These are phyloP conservation scores for Candida labiduridarum DNA, from an alignment of 1,139 yeast genomes.

Conservation along the genomic window DNA sequence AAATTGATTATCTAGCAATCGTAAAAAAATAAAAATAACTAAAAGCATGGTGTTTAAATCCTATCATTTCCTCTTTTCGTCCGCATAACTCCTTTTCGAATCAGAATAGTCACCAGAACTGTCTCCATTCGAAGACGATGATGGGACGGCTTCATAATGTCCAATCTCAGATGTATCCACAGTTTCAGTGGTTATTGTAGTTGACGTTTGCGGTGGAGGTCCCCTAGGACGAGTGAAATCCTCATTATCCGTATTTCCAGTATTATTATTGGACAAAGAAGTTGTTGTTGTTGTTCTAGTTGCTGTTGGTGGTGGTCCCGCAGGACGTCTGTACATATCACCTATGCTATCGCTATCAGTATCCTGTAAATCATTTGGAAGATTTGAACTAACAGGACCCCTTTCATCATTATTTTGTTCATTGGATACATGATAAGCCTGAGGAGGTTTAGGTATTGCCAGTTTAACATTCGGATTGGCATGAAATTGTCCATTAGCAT, in stretches of 20 bases:
- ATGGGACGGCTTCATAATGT: neutral
- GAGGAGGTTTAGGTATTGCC: conserved; percentile 21
- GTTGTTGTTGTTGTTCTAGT: neutral
- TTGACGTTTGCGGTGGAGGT: conserved; percentile 1
- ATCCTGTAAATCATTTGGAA: conserved; percentile 1
- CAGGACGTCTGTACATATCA: conserved; percentile 11
- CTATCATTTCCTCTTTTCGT: neutral
- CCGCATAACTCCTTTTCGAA: neutral
- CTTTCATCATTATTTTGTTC: neutral
- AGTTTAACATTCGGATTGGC: conserved; percentile 36
- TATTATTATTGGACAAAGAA: neutral
- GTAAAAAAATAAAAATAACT: neutral
- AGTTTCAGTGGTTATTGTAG: neutral
- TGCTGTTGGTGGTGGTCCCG: conserved; percentile 7
- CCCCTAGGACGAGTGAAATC: conserved; percentile 1
- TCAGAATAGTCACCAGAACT: neutral
- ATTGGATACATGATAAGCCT: conserved; percentile 23
- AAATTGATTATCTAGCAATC: neutral
- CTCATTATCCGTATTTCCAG: neutral
- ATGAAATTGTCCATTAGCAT: conserved; percentile 60
- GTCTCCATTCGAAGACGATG: neutral
- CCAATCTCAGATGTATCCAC: neutral
- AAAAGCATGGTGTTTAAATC: neutral
- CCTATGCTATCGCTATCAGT: conserved; percentile 11
- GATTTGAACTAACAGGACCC: neutral